Evolutionary conservation across 2,329 filamentous ascomycete genomes (phyloP), one percentile per base, ranked within the genome.

Genomic region (Ceratocystiopsis sp.): DNA sequence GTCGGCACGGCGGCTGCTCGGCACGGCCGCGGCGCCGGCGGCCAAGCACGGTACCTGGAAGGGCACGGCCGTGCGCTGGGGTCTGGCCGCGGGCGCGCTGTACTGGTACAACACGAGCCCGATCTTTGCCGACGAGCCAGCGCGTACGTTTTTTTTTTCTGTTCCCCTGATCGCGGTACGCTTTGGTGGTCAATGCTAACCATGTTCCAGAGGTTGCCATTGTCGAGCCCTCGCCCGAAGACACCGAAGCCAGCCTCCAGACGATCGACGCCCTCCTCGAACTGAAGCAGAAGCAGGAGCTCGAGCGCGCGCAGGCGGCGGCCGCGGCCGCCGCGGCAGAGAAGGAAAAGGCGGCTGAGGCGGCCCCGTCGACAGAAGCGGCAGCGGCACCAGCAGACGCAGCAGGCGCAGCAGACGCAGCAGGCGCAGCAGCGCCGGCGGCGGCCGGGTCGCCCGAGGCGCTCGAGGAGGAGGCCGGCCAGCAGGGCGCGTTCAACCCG

Each of bases 101-200:
- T 98, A 96, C 65, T 95, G 84, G 62, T 98, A 96, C 62, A 93
- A 86, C 66, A 95, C 86, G 9, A 89, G 80, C 55, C 73, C 78
- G 43, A 68, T 85, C 18, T 96, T 96, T 60, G 83, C 86, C 15
- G 84, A 95, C 54, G 80, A 93, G 60, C 73, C 78, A 34, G 62
- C 72, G 52, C 71, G 86, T n/a, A n/a, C n/a, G n/a, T n/a, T n/a
- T n/a, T n/a, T n/a, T n/a, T n/a, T n/a, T n/a, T n/a, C n/a, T n/a
- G n/a, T n/a, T n/a, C n/a, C n/a, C n/a, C n/a, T n/a, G n/a, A n/a
- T n/a, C n/a, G n/a, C n/a, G n/a, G n/a, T n/a, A n/a, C n/a, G n/a
- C n/a, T n/a, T n/a, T n/a, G n/a, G n/a, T n/a, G n/a, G n/a, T n/a
- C n/a, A n/a, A n/a, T n/a, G n/a, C n/a, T n/a, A n/a, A n/a, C n/a